A percentile compares a stretch with the other conserved stretches of the same genome.
Evolutionary conservation across 2,329 filamentous ascomycete species (phyloP).

Genomic region (Fusarium protoensiforme): DNA sequence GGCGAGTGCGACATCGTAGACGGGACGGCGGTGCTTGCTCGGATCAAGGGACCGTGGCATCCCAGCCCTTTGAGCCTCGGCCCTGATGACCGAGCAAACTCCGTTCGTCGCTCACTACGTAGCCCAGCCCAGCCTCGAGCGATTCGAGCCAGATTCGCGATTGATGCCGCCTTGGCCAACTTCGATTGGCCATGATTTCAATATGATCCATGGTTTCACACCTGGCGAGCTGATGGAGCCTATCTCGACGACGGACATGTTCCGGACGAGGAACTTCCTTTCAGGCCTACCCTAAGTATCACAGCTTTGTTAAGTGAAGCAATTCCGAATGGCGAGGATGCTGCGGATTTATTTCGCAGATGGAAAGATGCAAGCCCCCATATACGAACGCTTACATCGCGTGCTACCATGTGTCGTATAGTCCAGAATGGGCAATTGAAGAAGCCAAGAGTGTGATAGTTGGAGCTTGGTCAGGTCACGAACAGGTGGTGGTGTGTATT

Average conservation of each 20-base stretch:
- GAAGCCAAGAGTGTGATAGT: constrained; percentile 1
- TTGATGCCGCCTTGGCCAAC: not conserved
- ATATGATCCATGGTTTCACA: not conserved
- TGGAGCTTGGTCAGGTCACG: constrained; percentile 7
- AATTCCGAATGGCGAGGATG: not conserved
- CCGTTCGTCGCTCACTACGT: not conserved
- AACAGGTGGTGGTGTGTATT: constrained; percentile 19
- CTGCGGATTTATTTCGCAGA: not conserved
- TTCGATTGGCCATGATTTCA: constrained; percentile 15
- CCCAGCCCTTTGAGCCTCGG: constrained; percentile 37
- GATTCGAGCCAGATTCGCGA: constrained; percentile 1
- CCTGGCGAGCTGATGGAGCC: not conserved
- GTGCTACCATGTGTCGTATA: not conserved
- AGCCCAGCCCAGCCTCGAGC: not conserved
- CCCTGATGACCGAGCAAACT: constrained; percentile 29
- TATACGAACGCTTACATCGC: not conserved
- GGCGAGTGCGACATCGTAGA: not conserved
- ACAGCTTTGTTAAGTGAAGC: not conserved
- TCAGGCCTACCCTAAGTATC: constrained; percentile 4
- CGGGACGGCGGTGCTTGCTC: constrained; percentile 23
- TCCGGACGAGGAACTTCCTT: constrained; percentile 9
- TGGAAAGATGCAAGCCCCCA: not conserved
- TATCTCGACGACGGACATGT: constrained; percentile 22
- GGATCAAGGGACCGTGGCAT: constrained; percentile 40
- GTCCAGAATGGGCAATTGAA: not conserved